Percentiles rank a stretch among this genome's conserved stretches.
Evolutionary conservation across 2,329 filamentous ascomycete species (phyloP).

Genomic region (Fusarium sp.): DNA sequence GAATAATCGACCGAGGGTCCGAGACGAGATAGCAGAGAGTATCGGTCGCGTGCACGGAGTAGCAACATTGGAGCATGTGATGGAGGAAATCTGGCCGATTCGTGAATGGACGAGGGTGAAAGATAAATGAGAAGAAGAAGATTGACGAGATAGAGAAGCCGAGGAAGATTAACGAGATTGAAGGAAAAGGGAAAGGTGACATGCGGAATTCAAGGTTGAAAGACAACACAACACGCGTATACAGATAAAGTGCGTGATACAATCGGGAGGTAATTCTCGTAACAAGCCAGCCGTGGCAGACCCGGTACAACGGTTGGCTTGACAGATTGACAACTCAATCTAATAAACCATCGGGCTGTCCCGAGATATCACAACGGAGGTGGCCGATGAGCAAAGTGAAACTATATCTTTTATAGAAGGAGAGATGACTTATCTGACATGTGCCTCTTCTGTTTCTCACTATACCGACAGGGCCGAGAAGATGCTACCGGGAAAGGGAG

Average conservation of each 20-base stretch:
- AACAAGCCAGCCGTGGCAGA: not conserved
- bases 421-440: constrained; percentile 21
- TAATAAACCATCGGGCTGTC: constrained; percentile 14
- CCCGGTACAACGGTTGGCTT: constrained; percentile 3
- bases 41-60: not conserved
- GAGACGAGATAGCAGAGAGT: not conserved
- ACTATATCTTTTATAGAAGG: constrained; percentile 28
- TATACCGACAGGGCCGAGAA: not conserved
- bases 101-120: not conserved
- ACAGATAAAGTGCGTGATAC: not conserved
- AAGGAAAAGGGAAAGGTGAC: too few relatives aligned
- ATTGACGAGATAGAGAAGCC: not conserved
- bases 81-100: not conserved
- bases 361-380: constrained; percentile 28
- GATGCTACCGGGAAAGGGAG: not conserved
- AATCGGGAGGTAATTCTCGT: not conserved
- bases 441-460: not conserved
- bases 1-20: not conserved
- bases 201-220: not conserved
- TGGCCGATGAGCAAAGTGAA: constrained; percentile 11
- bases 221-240: not conserved
- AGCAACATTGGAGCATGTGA: not conserved
- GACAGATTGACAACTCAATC: not conserved
- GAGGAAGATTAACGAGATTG: not conserved
- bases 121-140: not conserved